Base-by-base conservation (phyloP, 1,284 basidiomycete species). In the Ceratorhiza oryzae-sativae region DNA sequence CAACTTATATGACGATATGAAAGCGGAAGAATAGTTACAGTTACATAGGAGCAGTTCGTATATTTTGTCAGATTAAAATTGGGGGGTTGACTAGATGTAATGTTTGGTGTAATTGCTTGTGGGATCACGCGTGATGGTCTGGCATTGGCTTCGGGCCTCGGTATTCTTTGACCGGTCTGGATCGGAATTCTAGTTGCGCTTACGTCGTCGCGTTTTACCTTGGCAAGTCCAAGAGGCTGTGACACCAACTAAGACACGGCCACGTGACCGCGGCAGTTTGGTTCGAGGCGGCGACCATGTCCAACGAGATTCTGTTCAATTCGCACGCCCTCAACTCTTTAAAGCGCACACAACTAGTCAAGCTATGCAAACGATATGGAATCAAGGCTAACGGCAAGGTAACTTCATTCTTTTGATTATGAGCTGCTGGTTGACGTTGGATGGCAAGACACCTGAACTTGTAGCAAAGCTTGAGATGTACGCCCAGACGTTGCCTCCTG, bases 331-430 rank as follows among this genome's bases (percentile, higher is more conserved):
- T 93, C 27, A 86, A 91, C 77, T 89, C 90, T 12, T 85, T 93
- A 48, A 92, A 91, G 78, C 88, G 91, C 59, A 87, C 91, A 60
- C 91, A 93, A 77, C 88, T 93, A 51, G 84, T 91, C 72, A 91
- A 90, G 75, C 83, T 93, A 53, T 93, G 91, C 86, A 92, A 92
- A 79, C 85, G 88, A 27, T 90, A 93, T 78, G 84, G 86, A 0
- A 83, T 93, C 78, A 92, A 91, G 79, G 90, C 90, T 0, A 84
- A 85, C 25, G 91, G 91, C 34, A 93, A 74, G 60, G 74, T 75
- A 15, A 45, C 41, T 25, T 32, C 25, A 36, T 36, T 23, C 30
- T 20, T 32, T 46, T 15, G n/a, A 41, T 53, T 46, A 13, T 36
- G 13, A 25, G 18, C 12, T 27, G 8, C n/a, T 15, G 20, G 36